These are phyloP conservation scores for Ceraceosorus bombacis DNA, from an alignment of 1,284 basidiomycete genomes.

Conservation along the genomic window DNA sequence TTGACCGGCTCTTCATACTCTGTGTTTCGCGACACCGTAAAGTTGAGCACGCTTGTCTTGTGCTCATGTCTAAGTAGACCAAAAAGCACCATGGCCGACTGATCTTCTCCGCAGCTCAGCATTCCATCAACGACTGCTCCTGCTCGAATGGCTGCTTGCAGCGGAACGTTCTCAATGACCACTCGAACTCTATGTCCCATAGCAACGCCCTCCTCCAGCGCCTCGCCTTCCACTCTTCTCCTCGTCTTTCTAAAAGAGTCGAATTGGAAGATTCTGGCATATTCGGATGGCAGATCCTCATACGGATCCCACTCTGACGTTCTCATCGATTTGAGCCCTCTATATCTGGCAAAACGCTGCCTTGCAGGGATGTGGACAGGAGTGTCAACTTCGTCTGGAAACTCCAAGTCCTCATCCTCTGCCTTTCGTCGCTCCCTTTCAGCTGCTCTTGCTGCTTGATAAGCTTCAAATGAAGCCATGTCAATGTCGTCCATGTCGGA, in stretches of 20 bases:
- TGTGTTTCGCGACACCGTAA: constrained; percentile 87
- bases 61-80: constrained; percentile 89
- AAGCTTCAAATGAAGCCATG: constrained; percentile 50
- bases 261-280: constrained; percentile 92
- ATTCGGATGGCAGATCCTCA: constrained; percentile 89
- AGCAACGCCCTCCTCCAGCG: constrained; percentile 34
- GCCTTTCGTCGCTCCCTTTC: constrained; percentile 70
- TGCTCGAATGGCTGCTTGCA: constrained; percentile 30
- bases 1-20: constrained; percentile 81
- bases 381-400: constrained; percentile 97
- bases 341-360: constrained; percentile 82
- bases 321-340: constrained; percentile 83
- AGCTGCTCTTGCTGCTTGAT: constrained; percentile 69
- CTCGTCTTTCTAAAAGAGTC: constrained; percentile 86
- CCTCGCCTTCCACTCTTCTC: constrained; percentile 57
- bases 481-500: constrained; percentile 51
- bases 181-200: constrained; percentile 27
- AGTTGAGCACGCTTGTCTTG: constrained; percentile 87
- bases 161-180: constrained; percentile 34
- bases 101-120: neutral
- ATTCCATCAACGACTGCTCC: constrained; percentile 6
- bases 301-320: constrained; percentile 97
- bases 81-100: constrained; percentile 57
- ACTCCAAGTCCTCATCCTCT: constrained; percentile 63
- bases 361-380: constrained; percentile 77